These are phyloP conservation scores for Cymbidium sinense DNA, from an alignment of 106 monocot species.

Conservation along the genomic window DNA sequence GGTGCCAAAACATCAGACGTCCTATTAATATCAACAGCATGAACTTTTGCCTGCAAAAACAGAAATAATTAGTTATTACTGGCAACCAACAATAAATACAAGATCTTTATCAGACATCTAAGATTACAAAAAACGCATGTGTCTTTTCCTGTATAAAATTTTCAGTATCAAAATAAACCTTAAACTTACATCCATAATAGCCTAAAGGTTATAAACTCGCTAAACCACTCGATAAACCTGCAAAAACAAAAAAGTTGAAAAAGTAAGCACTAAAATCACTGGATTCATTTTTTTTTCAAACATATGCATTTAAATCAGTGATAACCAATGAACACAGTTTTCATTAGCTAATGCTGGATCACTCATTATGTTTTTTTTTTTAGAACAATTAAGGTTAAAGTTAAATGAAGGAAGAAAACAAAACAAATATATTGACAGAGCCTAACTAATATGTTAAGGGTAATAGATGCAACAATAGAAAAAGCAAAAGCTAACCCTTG, in stretches of 20 bases:
- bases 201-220: background rate
- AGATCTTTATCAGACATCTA: background rate
- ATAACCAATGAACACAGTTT: background rate
- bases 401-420: background rate
- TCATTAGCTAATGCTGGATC: background rate
- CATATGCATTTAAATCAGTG: background rate
- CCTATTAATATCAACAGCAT: conserved; percentile 10
- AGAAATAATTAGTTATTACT: background rate
- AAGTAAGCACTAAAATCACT: background rate
- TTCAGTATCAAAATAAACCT: background rate
- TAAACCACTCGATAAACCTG: background rate
- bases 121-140: background rate
- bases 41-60: conserved; percentile 7
- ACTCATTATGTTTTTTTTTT: background rate
- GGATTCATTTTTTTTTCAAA: background rate
- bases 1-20: conserved; percentile 15
- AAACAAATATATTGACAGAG: background rate
- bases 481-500: background rate
- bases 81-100: background rate
- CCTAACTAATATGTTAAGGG: background rate
- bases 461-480: background rate
- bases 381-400: background rate
- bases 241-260: background rate
- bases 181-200: conserved; percentile 3
- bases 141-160: background rate